Conservation (phyloP, 768 basidiomycete species). For the Termitomyces sp. region DNA sequence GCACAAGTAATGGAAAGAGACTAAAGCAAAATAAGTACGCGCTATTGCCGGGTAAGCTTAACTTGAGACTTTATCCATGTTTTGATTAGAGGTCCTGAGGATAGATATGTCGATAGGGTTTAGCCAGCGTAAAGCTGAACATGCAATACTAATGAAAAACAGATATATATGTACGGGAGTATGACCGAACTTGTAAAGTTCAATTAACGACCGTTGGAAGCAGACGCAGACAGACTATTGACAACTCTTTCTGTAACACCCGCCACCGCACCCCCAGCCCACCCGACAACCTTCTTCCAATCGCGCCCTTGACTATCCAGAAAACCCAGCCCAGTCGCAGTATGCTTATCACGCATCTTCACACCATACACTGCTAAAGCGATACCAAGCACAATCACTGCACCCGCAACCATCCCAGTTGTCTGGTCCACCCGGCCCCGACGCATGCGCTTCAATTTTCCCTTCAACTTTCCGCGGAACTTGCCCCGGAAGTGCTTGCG, state of each 20-base stretch:
- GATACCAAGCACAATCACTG: conserved; percentile 67
- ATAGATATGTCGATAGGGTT: no score
- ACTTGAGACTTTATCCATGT: no score
- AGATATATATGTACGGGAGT: background rate
- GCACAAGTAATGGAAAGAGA: no score
- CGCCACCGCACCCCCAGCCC: conserved; percentile 27
- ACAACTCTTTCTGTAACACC: conserved; percentile 24
- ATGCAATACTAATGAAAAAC: background rate
- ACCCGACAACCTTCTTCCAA: conserved; percentile 28
- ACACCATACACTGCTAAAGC: conserved; percentile 63
- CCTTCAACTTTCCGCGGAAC: conserved; percentile 19
- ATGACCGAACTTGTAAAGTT: conserved; percentile 11
- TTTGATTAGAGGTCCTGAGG: no score
- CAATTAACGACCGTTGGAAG: background rate
- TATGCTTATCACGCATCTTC: conserved; percentile 24
- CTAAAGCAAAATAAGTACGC: no score
- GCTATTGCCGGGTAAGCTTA: no score
- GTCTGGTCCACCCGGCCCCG: conserved; percentile 30
- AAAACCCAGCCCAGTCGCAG: conserved; percentile 16
- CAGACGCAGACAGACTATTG: conserved; percentile 7
- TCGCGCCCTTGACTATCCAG: conserved; percentile 24
- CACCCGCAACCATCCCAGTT: conserved; percentile 57
- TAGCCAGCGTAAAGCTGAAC: no score
- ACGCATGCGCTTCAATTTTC: conserved; percentile 21
- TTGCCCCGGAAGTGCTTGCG: conserved; percentile 16